Conservation (phyloP, 2,329 filamentous ascomycete species). For the Shiraia sp. region DNA sequence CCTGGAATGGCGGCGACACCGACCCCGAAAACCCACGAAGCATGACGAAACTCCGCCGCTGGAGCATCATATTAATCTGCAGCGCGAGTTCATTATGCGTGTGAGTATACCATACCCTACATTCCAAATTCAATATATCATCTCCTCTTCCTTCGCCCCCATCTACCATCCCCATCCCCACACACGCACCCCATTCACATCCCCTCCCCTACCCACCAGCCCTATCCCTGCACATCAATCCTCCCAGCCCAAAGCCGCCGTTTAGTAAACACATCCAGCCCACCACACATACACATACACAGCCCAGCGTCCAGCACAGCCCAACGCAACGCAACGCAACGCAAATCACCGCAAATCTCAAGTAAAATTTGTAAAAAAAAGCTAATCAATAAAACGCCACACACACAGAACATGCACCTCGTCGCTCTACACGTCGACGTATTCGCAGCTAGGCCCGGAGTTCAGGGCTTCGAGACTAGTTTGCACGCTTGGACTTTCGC, state of each 20-base stretch:
- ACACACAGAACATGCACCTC: slow-evolving; percentile 75
- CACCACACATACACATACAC: too few relatives aligned
- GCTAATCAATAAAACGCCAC: slow-evolving; percentile 10
- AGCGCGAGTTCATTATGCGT: slow-evolving; percentile 77
- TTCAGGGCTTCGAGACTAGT: slow-evolving; percentile 73
- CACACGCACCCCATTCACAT: slow-evolving; percentile 5
- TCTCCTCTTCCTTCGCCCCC: too few relatives aligned
- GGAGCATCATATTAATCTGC: slow-evolving; percentile 78
- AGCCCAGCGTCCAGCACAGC: too few relatives aligned
- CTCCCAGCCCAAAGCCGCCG: too few relatives aligned
- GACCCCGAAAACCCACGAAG: slow-evolving; percentile 77
- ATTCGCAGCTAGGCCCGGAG: slow-evolving; percentile 73
- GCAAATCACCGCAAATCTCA: too few relatives aligned
- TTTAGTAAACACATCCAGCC: too few relatives aligned
- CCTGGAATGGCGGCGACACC: slow-evolving; percentile 71
- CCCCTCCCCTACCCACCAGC: too few relatives aligned
- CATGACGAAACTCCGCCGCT: slow-evolving; percentile 69
- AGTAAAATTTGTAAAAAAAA: neutral
- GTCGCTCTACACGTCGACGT: slow-evolving; percentile 87
- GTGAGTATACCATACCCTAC: too few relatives aligned
- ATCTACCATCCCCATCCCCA: neutral
- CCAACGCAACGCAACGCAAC: too few relatives aligned
- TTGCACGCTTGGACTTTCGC: slow-evolving; percentile 77
- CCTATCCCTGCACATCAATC: too few relatives aligned
- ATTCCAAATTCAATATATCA: too few relatives aligned